These are phyloP conservation scores for Saccharum spontaneum DNA, from an alignment of 176 grass and related monocot species.

Conservation along the genomic window DNA sequence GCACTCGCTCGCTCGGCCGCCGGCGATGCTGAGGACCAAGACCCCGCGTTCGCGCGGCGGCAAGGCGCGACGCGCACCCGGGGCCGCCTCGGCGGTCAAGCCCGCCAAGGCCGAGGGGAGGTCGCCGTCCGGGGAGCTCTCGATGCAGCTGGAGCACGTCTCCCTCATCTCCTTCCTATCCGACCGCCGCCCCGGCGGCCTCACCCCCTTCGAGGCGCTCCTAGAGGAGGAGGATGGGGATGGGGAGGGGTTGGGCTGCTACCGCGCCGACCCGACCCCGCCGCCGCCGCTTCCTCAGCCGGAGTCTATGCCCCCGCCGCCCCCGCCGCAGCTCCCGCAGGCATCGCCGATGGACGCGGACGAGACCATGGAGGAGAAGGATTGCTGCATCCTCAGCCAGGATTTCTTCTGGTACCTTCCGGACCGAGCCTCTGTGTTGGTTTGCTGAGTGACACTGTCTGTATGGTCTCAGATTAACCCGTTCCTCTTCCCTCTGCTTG, in stretches of 20 bases:
- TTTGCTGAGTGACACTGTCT: too few species aligned
- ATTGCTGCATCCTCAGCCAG: slow-evolving; percentile 84
- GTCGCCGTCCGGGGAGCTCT: slow-evolving; percentile 58
- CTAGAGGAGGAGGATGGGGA: slow-evolving; percentile 30
- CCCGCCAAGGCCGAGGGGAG: slow-evolving; percentile 6
- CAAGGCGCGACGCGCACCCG: slow-evolving; percentile 19
- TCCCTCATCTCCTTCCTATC: slow-evolving; percentile 45
- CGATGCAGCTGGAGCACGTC: slow-evolving; percentile 64
- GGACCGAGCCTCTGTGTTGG: not conserved
- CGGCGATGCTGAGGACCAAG: slow-evolving; percentile 51
- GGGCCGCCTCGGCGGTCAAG: not conserved
- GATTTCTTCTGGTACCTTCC: slow-evolving; percentile 88
- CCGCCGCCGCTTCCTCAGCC: not conserved
- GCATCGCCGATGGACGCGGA: slow-evolving; percentile 32
- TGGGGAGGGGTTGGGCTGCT: not conserved
- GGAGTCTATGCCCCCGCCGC: not conserved
- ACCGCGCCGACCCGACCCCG: not conserved
- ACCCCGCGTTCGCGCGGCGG: slow-evolving; percentile 39
- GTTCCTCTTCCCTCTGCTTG: not conserved
- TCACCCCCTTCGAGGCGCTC: slow-evolving; percentile 56
- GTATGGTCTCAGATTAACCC: not conserved
- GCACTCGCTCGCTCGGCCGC: not conserved
- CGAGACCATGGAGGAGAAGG: slow-evolving; percentile 62
- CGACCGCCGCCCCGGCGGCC: not conserved
- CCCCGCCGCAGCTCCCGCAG: not conserved